A percentile compares a stretch with the other conserved stretches of the same genome.
Conservation (phyloP, 495 filamentous ascomycete species). For the Xylaria cubensis region DNA sequence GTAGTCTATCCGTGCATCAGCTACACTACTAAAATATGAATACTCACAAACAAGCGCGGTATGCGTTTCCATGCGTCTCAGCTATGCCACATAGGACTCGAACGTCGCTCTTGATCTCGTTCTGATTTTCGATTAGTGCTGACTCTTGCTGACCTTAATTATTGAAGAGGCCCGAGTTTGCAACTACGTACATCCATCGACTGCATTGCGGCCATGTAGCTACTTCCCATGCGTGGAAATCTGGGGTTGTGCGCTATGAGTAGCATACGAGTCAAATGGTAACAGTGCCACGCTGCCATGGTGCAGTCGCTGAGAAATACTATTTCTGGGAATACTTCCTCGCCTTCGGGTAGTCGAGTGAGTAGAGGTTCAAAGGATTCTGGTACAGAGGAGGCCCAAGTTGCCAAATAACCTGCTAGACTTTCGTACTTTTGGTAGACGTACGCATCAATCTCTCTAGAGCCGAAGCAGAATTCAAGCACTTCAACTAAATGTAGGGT, state of each 20-base stretch:
- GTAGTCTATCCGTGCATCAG: background rate
- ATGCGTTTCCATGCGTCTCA: background rate
- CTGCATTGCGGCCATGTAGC: slow-evolving; percentile 2
- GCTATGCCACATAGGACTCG: background rate
- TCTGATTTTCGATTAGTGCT: background rate
- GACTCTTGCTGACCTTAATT: background rate
- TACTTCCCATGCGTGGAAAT: slow-evolving; percentile 1
- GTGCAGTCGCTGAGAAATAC: background rate
- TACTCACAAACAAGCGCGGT: background rate
- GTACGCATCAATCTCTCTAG: background rate
- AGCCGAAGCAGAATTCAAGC: slow-evolving; percentile 6
- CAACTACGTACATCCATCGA: background rate
- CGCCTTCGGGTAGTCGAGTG: background rate
- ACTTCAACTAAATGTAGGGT: slow-evolving; percentile 1
- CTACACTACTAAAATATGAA: background rate
- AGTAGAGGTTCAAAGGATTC: background rate
- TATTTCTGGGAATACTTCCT: slow-evolving; percentile 15
- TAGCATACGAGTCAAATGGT: slow-evolving; percentile 9
- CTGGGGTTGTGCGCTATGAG: slow-evolving; percentile 18
- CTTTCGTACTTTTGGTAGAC: background rate
- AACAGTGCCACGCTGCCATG: slow-evolving; percentile 9
- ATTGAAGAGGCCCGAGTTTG: background rate
- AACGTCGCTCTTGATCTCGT: background rate
- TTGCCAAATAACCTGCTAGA: background rate
- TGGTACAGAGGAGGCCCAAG: background rate